Percentiles rank a stretch among this genome's conserved stretches.
Conservation (phyloP, 1,284 basidiomycete species). For the Golubevia pallescens region DNA sequence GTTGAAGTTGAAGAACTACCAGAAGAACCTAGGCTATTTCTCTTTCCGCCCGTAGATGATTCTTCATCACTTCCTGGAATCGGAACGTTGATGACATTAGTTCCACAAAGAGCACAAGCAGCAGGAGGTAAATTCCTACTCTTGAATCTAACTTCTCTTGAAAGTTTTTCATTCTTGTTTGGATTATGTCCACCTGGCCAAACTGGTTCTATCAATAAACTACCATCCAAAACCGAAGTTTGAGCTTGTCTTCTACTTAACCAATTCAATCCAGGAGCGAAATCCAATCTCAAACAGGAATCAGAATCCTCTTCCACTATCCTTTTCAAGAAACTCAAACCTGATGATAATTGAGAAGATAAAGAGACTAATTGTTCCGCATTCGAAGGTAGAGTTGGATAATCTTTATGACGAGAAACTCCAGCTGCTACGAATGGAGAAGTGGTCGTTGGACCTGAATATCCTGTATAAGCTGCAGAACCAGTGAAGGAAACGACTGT, state of each 20-base stretch:
- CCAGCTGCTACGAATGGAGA: constrained; percentile 46
- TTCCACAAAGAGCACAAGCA: constrained; percentile 54
- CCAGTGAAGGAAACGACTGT: constrained; percentile 7
- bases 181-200: constrained; percentile 39
- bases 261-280: constrained; percentile 62
- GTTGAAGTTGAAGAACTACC: not conserved
- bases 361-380: constrained; percentile 48
- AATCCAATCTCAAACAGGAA: constrained; percentile 54
- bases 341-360: constrained; percentile 41
- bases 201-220: constrained; percentile 56
- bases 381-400: constrained; percentile 49
- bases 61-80: constrained; percentile 23
- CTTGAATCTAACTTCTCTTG: constrained; percentile 25
- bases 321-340: constrained; percentile 54
- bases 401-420: constrained; percentile 51
- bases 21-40: not conserved
- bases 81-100: constrained; percentile 49
- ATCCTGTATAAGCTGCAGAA: constrained; percentile 17
- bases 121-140: constrained; percentile 44
- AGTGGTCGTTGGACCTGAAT: constrained; percentile 3
- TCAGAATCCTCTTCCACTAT: constrained; percentile 58
- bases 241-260: constrained; percentile 47
- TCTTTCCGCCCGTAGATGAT: constrained; percentile 3
- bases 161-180: constrained; percentile 27
- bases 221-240: constrained; percentile 51